Base-by-base conservation (phyloP, 202 grass and related monocot genomes). In the Hordeum pubiflorum region DNA sequence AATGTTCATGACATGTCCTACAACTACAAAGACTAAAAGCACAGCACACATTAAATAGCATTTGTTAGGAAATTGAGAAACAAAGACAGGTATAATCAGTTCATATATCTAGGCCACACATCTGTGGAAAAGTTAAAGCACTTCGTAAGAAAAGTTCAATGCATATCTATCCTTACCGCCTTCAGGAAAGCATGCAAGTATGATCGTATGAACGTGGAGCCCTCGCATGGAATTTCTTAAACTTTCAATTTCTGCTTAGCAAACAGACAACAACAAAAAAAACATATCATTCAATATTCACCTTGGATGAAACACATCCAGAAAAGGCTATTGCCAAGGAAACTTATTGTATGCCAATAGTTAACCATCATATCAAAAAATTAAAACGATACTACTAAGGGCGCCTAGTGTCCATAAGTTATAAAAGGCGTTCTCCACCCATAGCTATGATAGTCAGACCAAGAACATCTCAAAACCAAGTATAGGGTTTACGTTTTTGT, bases 201-300 rank as follows among this genome's bases (percentile, higher is more conserved):
- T 23, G 63, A 64, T 70, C 63, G 68, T 58, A 79, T 38, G 52
- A 74, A 83, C 78, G 78, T 75, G 55, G 65, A 78, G 44, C 78
- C 62, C 82, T 85, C 85, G 69, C 74, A 76, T 43, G 85, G 57
- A 91, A 66, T 91, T 88, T 81, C 77, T 75, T 87, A 85, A 78
- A 87, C 78, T 87, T 91, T 79, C 79, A 85, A 57, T 79, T 84
- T 91, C 89, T 91, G 85, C 79, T 91, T 88, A 85, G 82, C 86
- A 91, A 91, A 84, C 69, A 91, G 62, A 89, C 75, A 82, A 78
- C 78, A 48, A 50, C 15, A 50, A 86, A 85, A 84, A 44, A 86
- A 86, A 54, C 60, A 88, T 50, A 82, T 82, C 66, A 87, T 88
- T 91, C 48, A 82, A 88, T 68, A 67, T 57, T 78, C 79, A 73